A percentile compares a stretch with the other conserved stretches of the same genome.
Conservation (phyloP, 441 rosid species). For the Bocquillonia castaneifolia region DNA sequence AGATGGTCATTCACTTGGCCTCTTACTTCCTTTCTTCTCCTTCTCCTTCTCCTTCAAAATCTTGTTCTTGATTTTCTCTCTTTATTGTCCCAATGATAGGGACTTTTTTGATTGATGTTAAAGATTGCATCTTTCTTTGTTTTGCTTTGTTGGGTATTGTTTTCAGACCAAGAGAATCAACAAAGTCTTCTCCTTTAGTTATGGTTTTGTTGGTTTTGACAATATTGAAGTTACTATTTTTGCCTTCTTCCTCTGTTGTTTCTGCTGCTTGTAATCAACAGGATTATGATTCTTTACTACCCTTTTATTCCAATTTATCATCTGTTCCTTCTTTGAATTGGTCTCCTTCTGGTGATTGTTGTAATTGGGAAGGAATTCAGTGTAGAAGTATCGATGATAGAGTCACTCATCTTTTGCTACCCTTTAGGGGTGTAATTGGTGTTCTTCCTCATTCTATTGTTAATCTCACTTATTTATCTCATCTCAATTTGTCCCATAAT, state of each 20-base stretch:
- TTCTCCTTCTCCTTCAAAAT: not conserved
- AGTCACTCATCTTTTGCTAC: not conserved
- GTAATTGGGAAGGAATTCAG: slow-evolving; percentile 20
- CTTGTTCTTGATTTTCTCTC: slow-evolving; percentile 5
- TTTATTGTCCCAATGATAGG: slow-evolving; percentile 7
- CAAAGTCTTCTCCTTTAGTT: slow-evolving; percentile 15
- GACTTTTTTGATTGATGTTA: slow-evolving; percentile 9
- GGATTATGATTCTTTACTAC: not conserved
- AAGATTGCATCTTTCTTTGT: slow-evolving; percentile 11
- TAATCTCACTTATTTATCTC: slow-evolving; percentile 22
- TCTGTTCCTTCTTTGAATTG: slow-evolving; percentile 22
- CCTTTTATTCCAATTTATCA: not conserved
- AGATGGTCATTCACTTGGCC: slow-evolving; percentile 4
- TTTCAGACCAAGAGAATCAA: slow-evolving; percentile 16
- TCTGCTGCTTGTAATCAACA: not conserved
- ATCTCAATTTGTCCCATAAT: slow-evolving; percentile 37
- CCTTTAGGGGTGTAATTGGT: not conserved
- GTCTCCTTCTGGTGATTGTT: slow-evolving; percentile 29
- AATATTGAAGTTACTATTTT: slow-evolving; percentile 20
- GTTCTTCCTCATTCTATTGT: not conserved
- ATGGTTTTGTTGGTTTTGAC: slow-evolving; percentile 29
- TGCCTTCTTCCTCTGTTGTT: too few relatives aligned
- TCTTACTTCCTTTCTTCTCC: slow-evolving; percentile 4
- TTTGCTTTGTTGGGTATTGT: slow-evolving; percentile 12
- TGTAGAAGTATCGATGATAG: slow-evolving; percentile 22